Evolutionary conservation across 352 stramenopile genomes (phyloP), one percentile per base, ranked within the genome.

Genomic region (Phytophthora cactorum): DNA sequence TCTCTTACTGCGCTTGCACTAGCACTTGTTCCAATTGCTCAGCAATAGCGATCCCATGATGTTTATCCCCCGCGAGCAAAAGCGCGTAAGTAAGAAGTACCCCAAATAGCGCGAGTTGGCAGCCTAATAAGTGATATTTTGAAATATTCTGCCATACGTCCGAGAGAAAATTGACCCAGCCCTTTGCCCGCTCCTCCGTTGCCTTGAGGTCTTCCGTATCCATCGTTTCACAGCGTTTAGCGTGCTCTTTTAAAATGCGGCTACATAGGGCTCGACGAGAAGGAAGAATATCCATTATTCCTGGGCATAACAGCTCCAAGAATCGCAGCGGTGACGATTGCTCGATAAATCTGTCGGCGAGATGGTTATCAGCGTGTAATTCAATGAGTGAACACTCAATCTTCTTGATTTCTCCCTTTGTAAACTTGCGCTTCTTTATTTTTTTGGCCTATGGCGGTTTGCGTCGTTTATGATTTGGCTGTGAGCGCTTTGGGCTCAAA

Each of bases 141-240:
- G 28, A 36, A 4, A 62, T 46, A 34, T 62, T 62, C 28, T 54
- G 43, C 55, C 43, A 54, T 10, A 62, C 31, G 27, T 54, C 55
- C 1, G 44, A 54, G n/a, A 62, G 29, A 15, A 62, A 17, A n/a
- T 54, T 62, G 31, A 62, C 22, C 44, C 55, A 62, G 29, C 43
- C 55, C 2, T 44, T 14, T 45, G 44, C 54, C 5, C 9, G 45
- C 2, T 34, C 17, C 17, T 47, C 31, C 31, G 47, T 39, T 1
- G 8, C 22, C 44, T 53, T 47, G 1, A 62, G 54, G 8, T 15
- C 44, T 31, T 50, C 17, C 14, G 43, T 50, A n/a, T 50, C 43
- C 4, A 29, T 22, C n/a, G 17, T 31, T 50, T 50, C 12, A 5
- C 17, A 22, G 17, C 17, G 17, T 22, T 22, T 22, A 22, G 17